A percentile compares a stretch with the other conserved stretches of the same genome.
phyloP scores from a whole-genome alignment of 2,329 filamentous ascomycete genomes.

The Rutstroemia sydowiana region DNA sequence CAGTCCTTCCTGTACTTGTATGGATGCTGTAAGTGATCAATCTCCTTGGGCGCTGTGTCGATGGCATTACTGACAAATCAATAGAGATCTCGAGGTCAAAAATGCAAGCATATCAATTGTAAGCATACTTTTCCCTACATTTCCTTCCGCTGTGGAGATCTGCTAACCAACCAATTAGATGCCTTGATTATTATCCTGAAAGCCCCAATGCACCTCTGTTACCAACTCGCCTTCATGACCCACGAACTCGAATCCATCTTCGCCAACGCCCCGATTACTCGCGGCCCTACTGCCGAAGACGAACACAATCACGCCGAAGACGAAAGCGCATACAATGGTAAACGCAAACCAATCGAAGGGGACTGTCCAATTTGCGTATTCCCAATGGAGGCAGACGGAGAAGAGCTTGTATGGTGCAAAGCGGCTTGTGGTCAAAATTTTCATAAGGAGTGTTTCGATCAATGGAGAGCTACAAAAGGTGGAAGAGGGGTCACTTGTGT shows the following conservation, averaged over 20 bases:
- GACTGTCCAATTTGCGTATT: conserved; percentile 20
- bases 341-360: conserved; percentile 17
- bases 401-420: conserved; percentile 48
- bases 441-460: conserved; percentile 45
- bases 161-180: conserved; percentile 7
- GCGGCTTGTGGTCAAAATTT: conserved; percentile 49
- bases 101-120: conserved; percentile 21
- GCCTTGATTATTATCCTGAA: conserved; percentile 19
- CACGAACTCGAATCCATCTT: conserved; percentile 16
- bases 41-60: no score
- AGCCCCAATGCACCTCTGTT: conserved; percentile 15
- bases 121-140: neutral
- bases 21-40: conserved; percentile 21
- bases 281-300: conserved; percentile 8
- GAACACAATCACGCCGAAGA: conserved; percentile 3
- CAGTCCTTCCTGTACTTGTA: conserved; percentile 14
- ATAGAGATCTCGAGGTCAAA: conserved; percentile 16
- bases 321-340: conserved; percentile 12
- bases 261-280: conserved; percentile 15
- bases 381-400: conserved; percentile 25
- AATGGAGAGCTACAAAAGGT: conserved; percentile 43
- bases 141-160: neutral
- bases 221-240: conserved; percentile 16
- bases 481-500: conserved; percentile 45
- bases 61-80: conserved; percentile 4